A percentile compares a stretch with the other conserved stretches of the same genome.
These are phyloP conservation scores for Santalum album DNA, from an alignment of 164 flowering plant genomes.

Conservation along the genomic window DNA sequence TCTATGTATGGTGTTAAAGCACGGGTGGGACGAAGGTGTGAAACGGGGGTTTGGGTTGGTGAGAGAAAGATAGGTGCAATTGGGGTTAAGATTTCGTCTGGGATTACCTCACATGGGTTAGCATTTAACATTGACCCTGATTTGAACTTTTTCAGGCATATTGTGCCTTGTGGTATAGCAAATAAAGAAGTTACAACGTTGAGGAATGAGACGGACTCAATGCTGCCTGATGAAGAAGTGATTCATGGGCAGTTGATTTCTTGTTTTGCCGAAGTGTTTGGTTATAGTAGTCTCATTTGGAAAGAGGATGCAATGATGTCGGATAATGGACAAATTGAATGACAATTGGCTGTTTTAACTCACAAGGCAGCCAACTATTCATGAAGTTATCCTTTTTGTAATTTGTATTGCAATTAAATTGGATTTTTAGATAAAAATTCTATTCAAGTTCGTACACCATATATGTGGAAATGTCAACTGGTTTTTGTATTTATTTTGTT, in stretches of 20 bases:
- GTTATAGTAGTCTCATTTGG: constrained; percentile 31
- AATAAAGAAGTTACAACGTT: constrained; percentile 85
- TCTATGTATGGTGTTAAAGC: constrained; percentile 69
- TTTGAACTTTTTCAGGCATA: constrained; percentile 67
- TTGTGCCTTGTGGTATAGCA: constrained; percentile 92
- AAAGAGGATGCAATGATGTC: constrained; percentile 47
- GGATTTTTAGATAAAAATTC: too few species aligned
- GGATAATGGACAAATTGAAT: too few species aligned
- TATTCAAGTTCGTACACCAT: too few species aligned
- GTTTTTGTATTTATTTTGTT: too few species aligned
- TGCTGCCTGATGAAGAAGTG: constrained; percentile 65
- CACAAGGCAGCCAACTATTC: too few species aligned
- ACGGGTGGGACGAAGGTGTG: constrained; percentile 41
- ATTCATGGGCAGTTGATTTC: constrained; percentile 74
- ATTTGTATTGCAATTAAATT: too few species aligned
- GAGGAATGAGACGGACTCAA: constrained; percentile 49
- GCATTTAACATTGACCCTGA: constrained; percentile 93
- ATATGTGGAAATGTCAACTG: too few species aligned
- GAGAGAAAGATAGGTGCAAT: constrained; percentile 88
- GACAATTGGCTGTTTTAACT: too few species aligned
- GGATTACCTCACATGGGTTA: constrained; percentile 88
- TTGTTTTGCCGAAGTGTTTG: constrained; percentile 56
- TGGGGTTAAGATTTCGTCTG: constrained; percentile 78
- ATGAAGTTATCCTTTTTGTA: too few species aligned
- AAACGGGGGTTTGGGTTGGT: constrained; percentile 92